A percentile compares a stretch with the other conserved stretches of the same genome.
Evolutionary conservation across 371 early-diverging fungal species (phyloP).

Genomic region (Apophysomyces sp.): DNA sequence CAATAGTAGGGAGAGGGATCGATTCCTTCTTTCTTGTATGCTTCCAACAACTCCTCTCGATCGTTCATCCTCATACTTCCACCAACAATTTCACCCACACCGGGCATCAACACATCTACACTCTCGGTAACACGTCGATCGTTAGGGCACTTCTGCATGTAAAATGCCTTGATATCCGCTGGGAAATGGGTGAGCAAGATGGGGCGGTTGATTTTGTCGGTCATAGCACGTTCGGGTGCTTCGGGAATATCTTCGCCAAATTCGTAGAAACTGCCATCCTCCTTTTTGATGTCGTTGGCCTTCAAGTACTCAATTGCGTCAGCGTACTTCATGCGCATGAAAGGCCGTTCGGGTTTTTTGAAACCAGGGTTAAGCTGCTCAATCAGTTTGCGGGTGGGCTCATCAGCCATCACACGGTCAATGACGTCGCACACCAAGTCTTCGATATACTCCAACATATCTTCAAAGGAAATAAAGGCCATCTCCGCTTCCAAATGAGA

Average conservation of each 20-base stretch:
- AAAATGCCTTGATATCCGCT: slow-evolving; percentile 99
- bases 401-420: slow-evolving; percentile 78
- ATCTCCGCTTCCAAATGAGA: slow-evolving; percentile 99
- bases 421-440: slow-evolving; percentile 89
- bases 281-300: slow-evolving; percentile 89
- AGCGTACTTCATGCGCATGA: slow-evolving; percentile 95
- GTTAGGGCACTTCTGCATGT: slow-evolving; percentile 93
- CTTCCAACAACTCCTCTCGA: slow-evolving; percentile 89
- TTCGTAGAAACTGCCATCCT: slow-evolving; percentile 87
- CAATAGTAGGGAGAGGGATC: slow-evolving; percentile 98
- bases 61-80: slow-evolving; percentile 99
- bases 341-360: slow-evolving; percentile 84
- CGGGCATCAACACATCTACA: slow-evolving; percentile 99
- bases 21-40: slow-evolving; percentile 96
- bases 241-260: slow-evolving; percentile 99
- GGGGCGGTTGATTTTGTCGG: slow-evolving; percentile 95
- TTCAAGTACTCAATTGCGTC: slow-evolving; percentile 98
- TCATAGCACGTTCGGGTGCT: slow-evolving; percentile 98
- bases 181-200: slow-evolving; percentile 98
- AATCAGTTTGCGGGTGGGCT: slow-evolving; percentile 74
- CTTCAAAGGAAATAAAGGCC: slow-evolving; percentile 94
- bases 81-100: slow-evolving; percentile 99
- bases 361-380: slow-evolving; percentile 94
- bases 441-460: slow-evolving; percentile 91
- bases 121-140: slow-evolving; percentile 92